Percentiles rank a stretch among this genome's conserved stretches.
Conservation (phyloP, 495 filamentous ascomycete genomes). For the Penicillium longicatenatum region DNA sequence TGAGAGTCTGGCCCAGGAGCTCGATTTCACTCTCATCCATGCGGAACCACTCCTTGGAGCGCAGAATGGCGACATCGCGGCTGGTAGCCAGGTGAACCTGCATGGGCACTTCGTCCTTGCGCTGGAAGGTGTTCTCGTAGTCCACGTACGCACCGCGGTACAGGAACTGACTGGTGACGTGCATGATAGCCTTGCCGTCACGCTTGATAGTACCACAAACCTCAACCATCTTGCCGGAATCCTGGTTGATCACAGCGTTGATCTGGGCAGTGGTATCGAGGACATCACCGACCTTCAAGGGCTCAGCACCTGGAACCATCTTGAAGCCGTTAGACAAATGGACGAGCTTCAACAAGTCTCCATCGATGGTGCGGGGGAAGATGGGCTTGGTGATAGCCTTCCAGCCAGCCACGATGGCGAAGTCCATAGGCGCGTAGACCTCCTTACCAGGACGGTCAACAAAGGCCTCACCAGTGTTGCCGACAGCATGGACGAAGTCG, state of each 20-base stretch:
- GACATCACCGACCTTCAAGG: conserved; percentile 90
- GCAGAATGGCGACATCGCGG: conserved; percentile 90
- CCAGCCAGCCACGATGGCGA: conserved; percentile 98
- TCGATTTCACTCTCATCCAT: conserved; percentile 79
- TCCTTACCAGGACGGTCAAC: conserved; percentile 95
- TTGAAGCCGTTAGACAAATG: conserved; percentile 97
- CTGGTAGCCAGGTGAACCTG: conserved; percentile 82
- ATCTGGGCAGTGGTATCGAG: conserved; percentile 93
- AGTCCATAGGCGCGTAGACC: conserved; percentile 97
- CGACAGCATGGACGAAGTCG: conserved; percentile 97
- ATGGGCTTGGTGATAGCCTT: conserved; percentile 99
- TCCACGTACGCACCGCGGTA: conserved; percentile 92
- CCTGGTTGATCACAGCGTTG: conserved; percentile 97
- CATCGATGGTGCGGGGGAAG: conserved; percentile 92
- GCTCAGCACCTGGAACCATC: conserved; percentile 94
- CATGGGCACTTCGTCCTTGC: conserved; percentile 94
- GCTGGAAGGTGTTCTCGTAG: conserved; percentile 97
- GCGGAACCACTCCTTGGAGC: conserved; percentile 96
- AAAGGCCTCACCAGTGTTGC: conserved; percentile 98
- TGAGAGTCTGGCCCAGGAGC: conserved; percentile 86
- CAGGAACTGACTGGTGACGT: conserved; percentile 96
- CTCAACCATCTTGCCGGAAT: conserved; percentile 99
- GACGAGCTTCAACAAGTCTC: conserved; percentile 90
- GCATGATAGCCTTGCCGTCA: conserved; percentile 89
- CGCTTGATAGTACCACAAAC: conserved; percentile 94